Percentiles rank a stretch among this genome's conserved stretches.
Conservation (phyloP, 2,329 filamentous ascomycete species). For the Calonectria pteridis region DNA sequence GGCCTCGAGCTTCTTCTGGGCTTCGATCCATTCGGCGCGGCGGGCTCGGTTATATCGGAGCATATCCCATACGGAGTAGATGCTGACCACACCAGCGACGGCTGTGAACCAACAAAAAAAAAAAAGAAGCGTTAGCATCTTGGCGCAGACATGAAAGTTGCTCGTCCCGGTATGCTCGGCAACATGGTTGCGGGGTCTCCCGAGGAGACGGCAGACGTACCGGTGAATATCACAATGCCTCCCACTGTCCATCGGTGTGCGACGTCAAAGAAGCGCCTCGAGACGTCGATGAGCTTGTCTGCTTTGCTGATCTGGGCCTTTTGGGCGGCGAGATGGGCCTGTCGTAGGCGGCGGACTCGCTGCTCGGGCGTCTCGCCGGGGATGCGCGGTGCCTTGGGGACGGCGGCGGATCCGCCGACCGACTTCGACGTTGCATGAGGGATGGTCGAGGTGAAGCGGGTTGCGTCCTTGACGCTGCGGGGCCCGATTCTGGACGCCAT, state of each 20-base stretch:
- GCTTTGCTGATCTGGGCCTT: constrained; percentile 67
- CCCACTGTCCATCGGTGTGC: constrained; percentile 68
- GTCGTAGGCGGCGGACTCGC: constrained; percentile 76
- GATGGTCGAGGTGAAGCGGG: constrained; percentile 71
- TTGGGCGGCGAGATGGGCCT: constrained; percentile 76
- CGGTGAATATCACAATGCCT: constrained; percentile 68
- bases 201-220: constrained; percentile 52
- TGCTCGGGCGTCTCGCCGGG: constrained; percentile 74
- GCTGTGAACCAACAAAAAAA: constrained; percentile 50
- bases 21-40: constrained; percentile 68
- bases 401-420: constrained; percentile 49
- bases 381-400: constrained; percentile 46
- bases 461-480: constrained; percentile 82
- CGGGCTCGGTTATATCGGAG: constrained; percentile 71
- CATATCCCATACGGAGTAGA: constrained; percentile 73
- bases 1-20: constrained; percentile 65
- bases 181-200: neutral
- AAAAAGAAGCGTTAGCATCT: constrained; percentile 8
- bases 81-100: constrained; percentile 66
- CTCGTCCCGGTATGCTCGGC: neutral
- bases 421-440: constrained; percentile 76
- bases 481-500: constrained; percentile 63
- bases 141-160: neutral
- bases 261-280: constrained; percentile 65
- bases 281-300: constrained; percentile 62